Conservation (phyloP, 257 asterid species). For the Nicotiana paniculata region DNA sequence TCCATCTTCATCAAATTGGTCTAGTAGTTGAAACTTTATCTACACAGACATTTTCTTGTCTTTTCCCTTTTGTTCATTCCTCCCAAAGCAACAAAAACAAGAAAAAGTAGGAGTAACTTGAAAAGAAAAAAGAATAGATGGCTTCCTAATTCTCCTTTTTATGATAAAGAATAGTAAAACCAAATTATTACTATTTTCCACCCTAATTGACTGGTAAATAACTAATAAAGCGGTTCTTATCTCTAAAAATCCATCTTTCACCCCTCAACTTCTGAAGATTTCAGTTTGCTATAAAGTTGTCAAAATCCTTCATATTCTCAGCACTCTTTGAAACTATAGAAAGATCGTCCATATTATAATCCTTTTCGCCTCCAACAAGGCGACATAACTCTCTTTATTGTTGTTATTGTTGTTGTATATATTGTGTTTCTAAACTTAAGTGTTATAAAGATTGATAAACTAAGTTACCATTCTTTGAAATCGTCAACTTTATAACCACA, state of each 20-base stretch:
- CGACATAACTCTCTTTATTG: background rate
- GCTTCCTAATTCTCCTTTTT: background rate
- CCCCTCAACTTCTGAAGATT: background rate
- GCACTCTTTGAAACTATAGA: background rate
- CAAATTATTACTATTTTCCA: background rate
- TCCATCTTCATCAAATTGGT: too few relatives aligned
- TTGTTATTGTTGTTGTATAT: background rate
- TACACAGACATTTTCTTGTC: background rate
- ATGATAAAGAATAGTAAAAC: background rate
- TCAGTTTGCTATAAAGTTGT: background rate
- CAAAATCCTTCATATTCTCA: background rate
- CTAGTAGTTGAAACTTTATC: too few relatives aligned
- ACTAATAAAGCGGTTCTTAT: background rate
- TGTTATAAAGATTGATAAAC: background rate
- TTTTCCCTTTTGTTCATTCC: background rate
- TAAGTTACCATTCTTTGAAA: background rate
- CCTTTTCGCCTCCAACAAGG: background rate
- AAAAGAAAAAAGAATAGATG: background rate
- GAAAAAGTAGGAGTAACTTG: background rate
- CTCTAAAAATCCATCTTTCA: background rate
- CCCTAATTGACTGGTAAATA: background rate
- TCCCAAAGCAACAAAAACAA: background rate
- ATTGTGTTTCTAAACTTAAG: background rate
- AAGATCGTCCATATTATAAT: background rate
- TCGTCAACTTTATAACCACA: background rate